phyloP scores from a whole-genome alignment of 2,329 filamentous ascomycete genomes.

The Huntiella omanensis region DNA sequence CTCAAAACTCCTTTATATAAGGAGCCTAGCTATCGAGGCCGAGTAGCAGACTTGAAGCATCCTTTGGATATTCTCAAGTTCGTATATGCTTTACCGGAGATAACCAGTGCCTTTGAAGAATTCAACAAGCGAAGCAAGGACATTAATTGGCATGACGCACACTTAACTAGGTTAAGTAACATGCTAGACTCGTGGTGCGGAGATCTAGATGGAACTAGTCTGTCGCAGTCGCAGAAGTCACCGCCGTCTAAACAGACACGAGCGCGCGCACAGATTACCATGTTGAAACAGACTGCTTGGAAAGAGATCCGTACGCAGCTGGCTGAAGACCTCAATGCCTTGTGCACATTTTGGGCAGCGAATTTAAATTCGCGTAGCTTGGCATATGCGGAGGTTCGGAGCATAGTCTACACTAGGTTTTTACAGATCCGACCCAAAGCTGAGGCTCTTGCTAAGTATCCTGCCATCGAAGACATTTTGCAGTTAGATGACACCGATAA shows the following conservation, averaged over 20 bases:
- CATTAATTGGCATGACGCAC: constrained; percentile 19
- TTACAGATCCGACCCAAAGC: background rate
- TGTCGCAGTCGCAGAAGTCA: background rate
- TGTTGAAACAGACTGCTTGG: constrained; percentile 1
- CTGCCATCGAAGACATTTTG: background rate
- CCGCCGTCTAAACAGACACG: background rate
- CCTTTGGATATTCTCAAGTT: constrained; percentile 48
- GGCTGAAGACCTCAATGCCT: background rate
- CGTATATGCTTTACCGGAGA: constrained; percentile 24
- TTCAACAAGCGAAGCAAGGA: constrained; percentile 11
- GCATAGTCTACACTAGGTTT: too few species aligned
- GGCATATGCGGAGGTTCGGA: too few species aligned
- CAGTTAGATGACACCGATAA: constrained; percentile 14
- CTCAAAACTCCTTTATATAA: constrained; percentile 25
- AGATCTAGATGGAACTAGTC: too few species aligned
- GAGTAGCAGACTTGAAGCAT: constrained; percentile 18
- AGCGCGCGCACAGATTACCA: background rate
- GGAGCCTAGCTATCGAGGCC: constrained; percentile 14
- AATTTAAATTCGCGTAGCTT: too few species aligned
- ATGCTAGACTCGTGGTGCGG: constrained; percentile 17
- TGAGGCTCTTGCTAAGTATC: background rate
- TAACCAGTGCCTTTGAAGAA: constrained; percentile 20
- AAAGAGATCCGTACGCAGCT: background rate
- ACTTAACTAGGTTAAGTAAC: constrained; percentile 19
- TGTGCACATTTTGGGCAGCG: background rate